These are phyloP conservation scores for Cenchrus fungigraminus DNA, from an alignment of 176 grass and related monocot species.

Conservation along the genomic window DNA sequence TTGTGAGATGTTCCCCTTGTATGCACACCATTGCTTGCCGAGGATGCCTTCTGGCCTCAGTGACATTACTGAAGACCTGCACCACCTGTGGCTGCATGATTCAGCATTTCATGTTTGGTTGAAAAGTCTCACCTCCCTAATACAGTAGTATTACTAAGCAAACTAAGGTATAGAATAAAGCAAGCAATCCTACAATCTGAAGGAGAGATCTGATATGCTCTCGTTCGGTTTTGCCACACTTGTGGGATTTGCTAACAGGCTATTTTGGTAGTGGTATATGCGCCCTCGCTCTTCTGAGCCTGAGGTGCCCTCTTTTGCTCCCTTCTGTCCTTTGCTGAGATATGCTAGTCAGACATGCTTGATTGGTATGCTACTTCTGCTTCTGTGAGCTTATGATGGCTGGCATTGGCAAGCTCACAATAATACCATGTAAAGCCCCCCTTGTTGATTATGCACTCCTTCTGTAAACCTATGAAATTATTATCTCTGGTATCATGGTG, in stretches of 20 bases:
- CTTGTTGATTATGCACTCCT: constrained; percentile 25
- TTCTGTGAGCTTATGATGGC: constrained; percentile 54
- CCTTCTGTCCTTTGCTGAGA: constrained; percentile 30
- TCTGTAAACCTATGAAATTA: constrained; percentile 33
- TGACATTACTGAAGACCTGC: constrained; percentile 54
- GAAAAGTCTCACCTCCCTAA: constrained; percentile 28
- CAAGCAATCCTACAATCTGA: constrained; percentile 41
- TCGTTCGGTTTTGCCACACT: constrained; percentile 52
- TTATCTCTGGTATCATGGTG: neutral
- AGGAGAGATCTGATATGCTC: constrained; percentile 41
- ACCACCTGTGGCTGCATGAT: constrained; percentile 51
- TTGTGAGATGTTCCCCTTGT: constrained; percentile 59
- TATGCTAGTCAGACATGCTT: constrained; percentile 23
- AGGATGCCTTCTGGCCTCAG: constrained; percentile 54
- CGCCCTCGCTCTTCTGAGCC: constrained; percentile 26
- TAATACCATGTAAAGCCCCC: constrained; percentile 18
- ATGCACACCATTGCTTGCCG: constrained; percentile 60
- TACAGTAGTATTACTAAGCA: constrained; percentile 27
- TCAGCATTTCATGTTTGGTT: constrained; percentile 57
- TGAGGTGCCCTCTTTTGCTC: constrained; percentile 46
- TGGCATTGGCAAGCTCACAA: constrained; percentile 35
- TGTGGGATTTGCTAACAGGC: constrained; percentile 40
- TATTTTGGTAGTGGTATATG: constrained; percentile 24
- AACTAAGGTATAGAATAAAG: constrained; percentile 47
- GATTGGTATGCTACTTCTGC: constrained; percentile 8